Evolutionary conservation across 495 filamentous ascomycete species (phyloP), one percentile per base, ranked within the genome.

Genomic region (Penicillium egyptiacum): DNA sequence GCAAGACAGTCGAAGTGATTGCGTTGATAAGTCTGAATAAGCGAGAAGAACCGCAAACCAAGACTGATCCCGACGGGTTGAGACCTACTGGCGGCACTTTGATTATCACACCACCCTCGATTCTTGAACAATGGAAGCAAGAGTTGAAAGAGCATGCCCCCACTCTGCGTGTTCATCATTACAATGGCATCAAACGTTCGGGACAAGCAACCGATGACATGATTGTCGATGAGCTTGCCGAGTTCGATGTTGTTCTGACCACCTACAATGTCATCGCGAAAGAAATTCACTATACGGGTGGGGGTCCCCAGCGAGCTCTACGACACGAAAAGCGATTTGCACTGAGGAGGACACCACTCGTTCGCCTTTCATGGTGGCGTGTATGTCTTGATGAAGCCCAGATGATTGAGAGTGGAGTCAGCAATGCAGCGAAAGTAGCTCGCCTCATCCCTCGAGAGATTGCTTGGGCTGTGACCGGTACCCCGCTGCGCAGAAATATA

Each of bases 381-480:
- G 85, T 96, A 2, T 93, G 91, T 57, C 81, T 97, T 3, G 94
- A 98, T 66, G 94, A 97, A 70, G 94, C 92, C 3, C 94, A 98
- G 67, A 96, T 96, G 88, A 82, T 97, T 33, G 93, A 96, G 55
- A 91, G 83, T 58, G 91, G 90, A 48, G 84, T 93, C 8, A 92
- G 84, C 66, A 87, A 88, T 55, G 89, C 93, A 16, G 91, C 94
- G 2, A 83, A 80, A 58, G 82, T 96, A 31, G 92, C 93, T 17
- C 74, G 85, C 25, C 70, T 86, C 20, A 89, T 98, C 57, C 91
- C 92, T 51, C 80, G 93, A 23, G 68, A 88, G 56, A 93, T 94
- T 72, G 85, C 91, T 10, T 97, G 94, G 94, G 90, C 85, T 25
- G 84, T 98, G n/a, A 91, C 91, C 4, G 94, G 93, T 19, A 98